phyloP scores from a whole-genome alignment of 805 yeast genomes.

The Schwanniomyces sp. region DNA sequence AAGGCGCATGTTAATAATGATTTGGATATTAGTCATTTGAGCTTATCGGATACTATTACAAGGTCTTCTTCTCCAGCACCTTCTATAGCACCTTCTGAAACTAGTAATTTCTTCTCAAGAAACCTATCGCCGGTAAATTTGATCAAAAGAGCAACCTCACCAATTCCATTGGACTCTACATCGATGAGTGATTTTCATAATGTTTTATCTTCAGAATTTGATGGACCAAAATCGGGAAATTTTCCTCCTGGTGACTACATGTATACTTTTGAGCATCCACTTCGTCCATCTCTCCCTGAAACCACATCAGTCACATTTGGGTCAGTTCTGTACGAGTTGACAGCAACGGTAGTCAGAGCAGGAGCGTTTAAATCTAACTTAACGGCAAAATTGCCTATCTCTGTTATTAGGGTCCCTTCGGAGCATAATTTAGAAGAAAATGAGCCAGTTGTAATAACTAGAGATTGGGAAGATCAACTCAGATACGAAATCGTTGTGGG shows the following conservation, averaged over 20 bases:
- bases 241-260: constrained; percentile 90
- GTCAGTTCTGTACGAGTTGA: constrained; percentile 65
- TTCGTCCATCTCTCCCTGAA: constrained; percentile 83
- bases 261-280: constrained; percentile 87
- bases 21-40: constrained; percentile 36
- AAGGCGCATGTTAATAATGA: constrained; percentile 10
- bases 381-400: constrained; percentile 60
- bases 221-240: constrained; percentile 21
- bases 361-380: constrained; percentile 87
- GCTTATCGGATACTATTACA: constrained; percentile 28
- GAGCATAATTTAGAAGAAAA: constrained; percentile 81
- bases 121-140: constrained; percentile 24
- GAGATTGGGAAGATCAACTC: constrained; percentile 93
- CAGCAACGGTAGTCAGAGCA: constrained; percentile 67
- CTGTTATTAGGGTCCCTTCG: constrained; percentile 71
- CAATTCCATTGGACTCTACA: constrained; percentile 16
- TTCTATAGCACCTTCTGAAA: not conserved
- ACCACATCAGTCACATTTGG: constrained; percentile 79
- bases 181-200: constrained; percentile 23
- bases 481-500: constrained; percentile 90
- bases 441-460: constrained; percentile 87
- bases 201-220: constrained; percentile 19
- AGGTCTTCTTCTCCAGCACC: constrained; percentile 12
- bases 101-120: constrained; percentile 23
- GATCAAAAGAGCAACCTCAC: constrained; percentile 28